Percentiles rank a stretch among this genome's conserved stretches.
These are phyloP conservation scores for Rhizopogon roseolus DNA, from an alignment of 768 basidiomycete genomes.

Conservation along the genomic window DNA sequence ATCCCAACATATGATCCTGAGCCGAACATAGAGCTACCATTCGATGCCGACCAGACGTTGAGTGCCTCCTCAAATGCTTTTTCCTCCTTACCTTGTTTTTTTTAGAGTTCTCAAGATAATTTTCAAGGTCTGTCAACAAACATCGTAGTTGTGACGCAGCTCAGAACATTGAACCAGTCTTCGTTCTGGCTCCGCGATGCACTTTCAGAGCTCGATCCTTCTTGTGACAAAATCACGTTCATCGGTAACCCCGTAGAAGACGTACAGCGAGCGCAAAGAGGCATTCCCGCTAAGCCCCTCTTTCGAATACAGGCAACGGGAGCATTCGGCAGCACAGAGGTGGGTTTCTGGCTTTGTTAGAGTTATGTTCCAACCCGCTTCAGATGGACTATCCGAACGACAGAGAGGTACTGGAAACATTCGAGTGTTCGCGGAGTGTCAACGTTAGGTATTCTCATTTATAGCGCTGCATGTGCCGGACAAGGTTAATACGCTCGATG, in stretches of 20 bases:
- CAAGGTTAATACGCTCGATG: not conserved
- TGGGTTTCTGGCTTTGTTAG: conserved; percentile 21
- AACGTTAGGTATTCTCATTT: conserved; percentile 55
- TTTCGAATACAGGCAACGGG: conserved; percentile 80
- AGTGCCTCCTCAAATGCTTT: conserved; percentile 6
- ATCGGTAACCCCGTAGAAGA: conserved; percentile 62
- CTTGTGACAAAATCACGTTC: conserved; percentile 81
- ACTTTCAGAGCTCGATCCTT: conserved; percentile 84
- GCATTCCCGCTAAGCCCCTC: conserved; percentile 44
- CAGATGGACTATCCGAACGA: conserved; percentile 98
- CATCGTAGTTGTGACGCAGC: not conserved
- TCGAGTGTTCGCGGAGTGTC: conserved; percentile 69
- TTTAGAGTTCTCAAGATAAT: conserved; percentile 74
- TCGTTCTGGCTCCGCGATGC: conserved; percentile 95
- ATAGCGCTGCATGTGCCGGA: not conserved
- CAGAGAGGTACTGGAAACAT: conserved; percentile 83
- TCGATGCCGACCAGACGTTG: conserved; percentile 63
- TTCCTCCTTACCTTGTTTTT: conserved; percentile 2
- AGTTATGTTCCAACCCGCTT: not conserved
- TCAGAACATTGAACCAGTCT: conserved; percentile 20
- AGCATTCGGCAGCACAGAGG: conserved; percentile 83
- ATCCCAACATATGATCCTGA: conserved; percentile 84
- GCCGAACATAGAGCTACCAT: conserved; percentile 72
- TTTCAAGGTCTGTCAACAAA: conserved; percentile 54
- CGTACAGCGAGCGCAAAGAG: conserved; percentile 12